These are phyloP conservation scores for Argentina anserina DNA, from an alignment of 306 rosid genomes.

Conservation along the genomic window DNA sequence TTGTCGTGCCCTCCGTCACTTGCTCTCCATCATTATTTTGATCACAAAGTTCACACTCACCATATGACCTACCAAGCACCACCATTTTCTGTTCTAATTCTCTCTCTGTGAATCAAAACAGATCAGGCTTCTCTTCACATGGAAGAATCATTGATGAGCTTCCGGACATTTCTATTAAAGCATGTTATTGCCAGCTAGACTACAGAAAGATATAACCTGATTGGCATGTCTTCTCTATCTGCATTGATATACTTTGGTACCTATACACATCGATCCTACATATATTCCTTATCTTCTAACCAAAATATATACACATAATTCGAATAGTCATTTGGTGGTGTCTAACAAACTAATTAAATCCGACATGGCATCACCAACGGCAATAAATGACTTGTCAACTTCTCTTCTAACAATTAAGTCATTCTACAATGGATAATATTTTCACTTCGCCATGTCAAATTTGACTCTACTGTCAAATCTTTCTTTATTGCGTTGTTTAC, in stretches of 20 bases:
- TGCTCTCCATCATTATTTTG: conserved; percentile 28
- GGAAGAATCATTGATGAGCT: conserved; percentile 67
- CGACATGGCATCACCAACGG: too few species aligned
- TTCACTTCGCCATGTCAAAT: too few species aligned
- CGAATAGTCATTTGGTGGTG: neutral
- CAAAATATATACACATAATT: neutral
- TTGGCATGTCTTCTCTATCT: conserved; percentile 25
- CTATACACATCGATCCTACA: neutral
- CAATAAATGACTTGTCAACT: too few species aligned
- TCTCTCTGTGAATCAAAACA: conserved; percentile 15
- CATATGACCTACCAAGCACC: conserved; percentile 40
- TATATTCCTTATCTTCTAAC: conserved; percentile 22
- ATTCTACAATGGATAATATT: too few species aligned
- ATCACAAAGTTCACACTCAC: conserved; percentile 16
- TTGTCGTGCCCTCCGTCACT: conserved; percentile 32
- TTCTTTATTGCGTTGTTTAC: too few species aligned
- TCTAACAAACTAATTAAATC: too few species aligned
- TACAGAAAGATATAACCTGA: conserved; percentile 8
- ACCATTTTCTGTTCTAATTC: neutral
- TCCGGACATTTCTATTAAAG: conserved; percentile 65
- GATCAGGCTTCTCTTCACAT: conserved; percentile 41
- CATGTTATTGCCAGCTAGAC: conserved; percentile 55
- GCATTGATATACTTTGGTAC: conserved; percentile 30
- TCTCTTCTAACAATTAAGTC: too few species aligned
- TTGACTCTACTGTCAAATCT: too few species aligned